Percentiles rank a stretch among this genome's conserved stretches.
These are phyloP conservation scores for Schoenoplectus tabernaemontani DNA, from an alignment of 202 grass and related monocot species.

Conservation along the genomic window DNA sequence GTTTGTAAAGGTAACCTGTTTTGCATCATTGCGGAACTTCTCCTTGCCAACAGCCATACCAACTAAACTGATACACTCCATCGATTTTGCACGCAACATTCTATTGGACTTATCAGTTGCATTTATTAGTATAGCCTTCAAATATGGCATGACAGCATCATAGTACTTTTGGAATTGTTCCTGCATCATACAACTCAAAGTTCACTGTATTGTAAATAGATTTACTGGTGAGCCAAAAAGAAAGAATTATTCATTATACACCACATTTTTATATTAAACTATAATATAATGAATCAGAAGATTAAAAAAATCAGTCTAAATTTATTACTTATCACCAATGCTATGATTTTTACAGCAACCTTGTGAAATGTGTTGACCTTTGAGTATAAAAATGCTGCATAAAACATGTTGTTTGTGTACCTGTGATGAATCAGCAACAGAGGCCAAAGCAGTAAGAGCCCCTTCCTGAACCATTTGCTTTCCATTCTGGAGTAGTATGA, in stretches of 20 bases:
- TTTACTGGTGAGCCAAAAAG: background rate
- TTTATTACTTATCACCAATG: background rate
- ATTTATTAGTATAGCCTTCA: constrained; percentile 96
- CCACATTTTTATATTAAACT: background rate
- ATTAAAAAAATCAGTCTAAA: background rate
- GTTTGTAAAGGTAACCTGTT: constrained; percentile 46
- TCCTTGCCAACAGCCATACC: constrained; percentile 99
- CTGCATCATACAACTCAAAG: constrained; percentile 34
- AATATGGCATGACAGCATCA: constrained; percentile 95
- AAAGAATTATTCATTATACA: background rate
- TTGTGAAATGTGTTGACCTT: background rate
- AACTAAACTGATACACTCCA: constrained; percentile 99
- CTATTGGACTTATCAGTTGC: constrained; percentile 97
- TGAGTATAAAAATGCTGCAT: background rate
- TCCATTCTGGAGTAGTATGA: constrained; percentile 89
- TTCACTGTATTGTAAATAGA: background rate
- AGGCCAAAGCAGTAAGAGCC: constrained; percentile 91
- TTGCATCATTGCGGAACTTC: constrained; percentile 94
- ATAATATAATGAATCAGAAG: background rate
- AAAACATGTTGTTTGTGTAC: constrained; percentile 24
- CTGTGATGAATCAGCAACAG: constrained; percentile 99
- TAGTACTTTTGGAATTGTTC: constrained; percentile 98
- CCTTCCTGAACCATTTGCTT: constrained; percentile 99
- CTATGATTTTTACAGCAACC: background rate
- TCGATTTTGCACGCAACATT: constrained; percentile 96